Evolutionary conservation across 1,284 basidiomycete species (phyloP).

Genomic region (Ganoderma resinaceum): DNA sequence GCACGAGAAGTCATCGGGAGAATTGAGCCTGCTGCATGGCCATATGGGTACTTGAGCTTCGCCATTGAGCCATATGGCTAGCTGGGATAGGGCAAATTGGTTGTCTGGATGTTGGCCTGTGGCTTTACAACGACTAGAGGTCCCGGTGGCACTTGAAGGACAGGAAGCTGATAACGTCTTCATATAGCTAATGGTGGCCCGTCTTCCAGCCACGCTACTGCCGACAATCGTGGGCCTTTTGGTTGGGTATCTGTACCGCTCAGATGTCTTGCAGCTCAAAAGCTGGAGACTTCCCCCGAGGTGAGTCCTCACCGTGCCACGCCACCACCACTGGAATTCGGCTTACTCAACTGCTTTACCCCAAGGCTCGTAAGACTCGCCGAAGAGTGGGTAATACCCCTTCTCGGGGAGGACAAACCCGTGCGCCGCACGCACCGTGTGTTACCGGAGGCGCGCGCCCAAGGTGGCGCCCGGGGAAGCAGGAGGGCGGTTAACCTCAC

Average conservation of each 20-base stretch:
- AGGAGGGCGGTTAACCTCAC: conserved; percentile 38
- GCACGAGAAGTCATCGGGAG: neutral
- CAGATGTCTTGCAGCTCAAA: conserved; percentile 79
- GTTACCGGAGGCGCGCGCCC: conserved; percentile 52
- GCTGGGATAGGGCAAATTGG: neutral
- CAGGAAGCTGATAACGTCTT: conserved; percentile 8
- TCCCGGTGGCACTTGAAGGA: neutral
- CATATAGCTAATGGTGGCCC: conserved; percentile 60
- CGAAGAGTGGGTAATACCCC: conserved; percentile 33
- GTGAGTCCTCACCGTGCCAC: conserved; percentile 22
- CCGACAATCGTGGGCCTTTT: conserved; percentile 70
- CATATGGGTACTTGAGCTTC: neutral
- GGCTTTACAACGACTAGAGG: neutral
- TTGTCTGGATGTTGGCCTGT: neutral
- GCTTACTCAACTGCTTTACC: neutral
- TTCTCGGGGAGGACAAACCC: conserved; percentile 34
- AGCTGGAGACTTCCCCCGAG: conserved; percentile 62
- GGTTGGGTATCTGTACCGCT: conserved; percentile 80
- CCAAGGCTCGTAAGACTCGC: conserved; percentile 24
- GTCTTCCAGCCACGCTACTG: conserved; percentile 68
- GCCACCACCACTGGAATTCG: neutral
- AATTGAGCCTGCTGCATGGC: neutral
- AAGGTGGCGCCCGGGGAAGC: conserved; percentile 14
- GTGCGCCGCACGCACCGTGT: conserved; percentile 60
- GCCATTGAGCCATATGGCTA: neutral